phyloP scores from a whole-genome alignment of 2,329 filamentous ascomycete genomes.

The Cytospora leucostoma region DNA sequence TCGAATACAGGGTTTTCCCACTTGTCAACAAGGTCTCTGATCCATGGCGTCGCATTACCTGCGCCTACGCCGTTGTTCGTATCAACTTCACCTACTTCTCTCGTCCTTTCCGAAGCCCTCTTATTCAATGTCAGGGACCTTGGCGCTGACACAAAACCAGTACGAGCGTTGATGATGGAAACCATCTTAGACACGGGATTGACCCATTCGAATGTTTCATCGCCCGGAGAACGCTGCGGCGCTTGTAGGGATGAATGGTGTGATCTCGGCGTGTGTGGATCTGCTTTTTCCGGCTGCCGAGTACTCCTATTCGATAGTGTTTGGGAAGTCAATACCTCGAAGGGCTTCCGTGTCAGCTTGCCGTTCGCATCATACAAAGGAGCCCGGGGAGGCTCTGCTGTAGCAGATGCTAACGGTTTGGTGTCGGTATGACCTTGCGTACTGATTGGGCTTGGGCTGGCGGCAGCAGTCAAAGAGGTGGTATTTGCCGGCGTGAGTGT shows the following conservation, averaged over 20 bases:
- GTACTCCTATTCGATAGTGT: background rate
- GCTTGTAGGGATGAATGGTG: background rate
- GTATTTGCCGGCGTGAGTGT: constrained; percentile 15
- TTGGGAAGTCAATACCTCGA: constrained; percentile 39
- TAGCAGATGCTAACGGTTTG: background rate
- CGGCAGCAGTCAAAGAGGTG: background rate
- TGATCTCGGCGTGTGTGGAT: background rate
- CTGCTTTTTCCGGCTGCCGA: background rate
- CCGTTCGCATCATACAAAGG: constrained; percentile 45
- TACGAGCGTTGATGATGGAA: constrained; percentile 55
- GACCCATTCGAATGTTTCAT: constrained; percentile 53
- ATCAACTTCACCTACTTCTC: constrained; percentile 37
- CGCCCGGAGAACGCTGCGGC: constrained; percentile 30
- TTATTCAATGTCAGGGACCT: constrained; percentile 18
- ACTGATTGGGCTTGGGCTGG: background rate
- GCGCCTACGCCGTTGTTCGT: constrained; percentile 29
- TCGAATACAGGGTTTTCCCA: constrained; percentile 81
- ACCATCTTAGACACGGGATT: constrained; percentile 60
- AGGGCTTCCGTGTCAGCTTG: constrained; percentile 47
- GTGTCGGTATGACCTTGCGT: background rate
- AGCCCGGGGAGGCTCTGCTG: background rate
- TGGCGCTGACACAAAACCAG: constrained; percentile 47
- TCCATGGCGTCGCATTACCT: constrained; percentile 48
- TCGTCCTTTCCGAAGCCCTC: constrained; percentile 20
- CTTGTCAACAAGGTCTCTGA: constrained; percentile 58